Evolutionary conservation across 129 eudicot species (phyloP), one percentile per base, ranked within the genome.

Genomic region (Escallonia rubra): DNA sequence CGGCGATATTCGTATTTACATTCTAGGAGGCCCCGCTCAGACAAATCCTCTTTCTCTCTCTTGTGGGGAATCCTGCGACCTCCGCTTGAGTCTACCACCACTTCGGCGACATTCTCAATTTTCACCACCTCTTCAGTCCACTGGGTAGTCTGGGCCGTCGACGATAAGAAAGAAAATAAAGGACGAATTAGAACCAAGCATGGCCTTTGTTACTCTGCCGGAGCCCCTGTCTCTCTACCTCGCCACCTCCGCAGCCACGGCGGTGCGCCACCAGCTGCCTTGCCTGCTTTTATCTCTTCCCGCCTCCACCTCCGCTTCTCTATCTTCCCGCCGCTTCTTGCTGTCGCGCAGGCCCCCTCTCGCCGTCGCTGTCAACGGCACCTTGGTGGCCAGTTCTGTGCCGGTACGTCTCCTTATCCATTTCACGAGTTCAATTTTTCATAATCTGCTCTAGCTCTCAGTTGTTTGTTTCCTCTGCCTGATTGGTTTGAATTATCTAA

Each of bases 341-440:
- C 49, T 50, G 12, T 49, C 79, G 45, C 68, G 78, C 14, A 57
- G 52, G 34, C 34, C 34, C 39, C 65, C 69, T 40, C 63, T 60
- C 70, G n/a, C 63, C 69, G 65, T 66, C 65, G 67, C 78, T 43
- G 77, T 63, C 14, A 50, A 76, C 23, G 52, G 70, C 69, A 65
- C 86, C 69, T 72, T 85, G 64, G 68, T 63, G 55, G 67, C 69
- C 66, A 78, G 72, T 68, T 78, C 87, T 66, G 62, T 68, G 55
- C 82, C 90, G 82, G 90, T 85, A 57, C 67, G 64, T 68, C 23
- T 66, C 57, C 70, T 65, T 41, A 38, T 77, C 68, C 72, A 53
- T 41, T 64, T 64, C 5, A 3, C 46, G 8, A 64, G 57, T 59
- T 51, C 43, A 46, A 4, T 48, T 69, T 50, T 38, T 8, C 48